Base-by-base conservation (phyloP, 2,329 filamentous ascomycete genomes). In the Ophiostoma himal-ulmi region DNA sequence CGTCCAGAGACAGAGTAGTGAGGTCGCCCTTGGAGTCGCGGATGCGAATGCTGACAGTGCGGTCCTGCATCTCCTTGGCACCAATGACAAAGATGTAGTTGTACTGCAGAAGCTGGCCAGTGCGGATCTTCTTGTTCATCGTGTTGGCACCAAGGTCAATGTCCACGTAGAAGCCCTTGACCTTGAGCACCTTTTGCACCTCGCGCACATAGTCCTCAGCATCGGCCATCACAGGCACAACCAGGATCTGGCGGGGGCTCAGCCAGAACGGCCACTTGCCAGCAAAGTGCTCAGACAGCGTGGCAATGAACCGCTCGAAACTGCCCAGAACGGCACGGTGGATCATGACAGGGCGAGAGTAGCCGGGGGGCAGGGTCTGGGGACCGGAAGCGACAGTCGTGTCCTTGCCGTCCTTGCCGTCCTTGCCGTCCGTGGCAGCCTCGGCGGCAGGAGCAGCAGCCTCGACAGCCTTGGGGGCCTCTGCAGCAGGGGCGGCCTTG, bases 241-340 rank as follows among this genome's bases (percentile, higher is more conserved):
- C 86, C 68, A 91, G 84, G 73, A 95, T 87, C 80, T 95, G 92
- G 68, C 92, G 86, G n/a, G 91, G 92, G 75, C 89, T 92, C 73
- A 95, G 82, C 92, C 92, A 95, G 84, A 94, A 93, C 1, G 92
- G 92, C 92, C 92, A 95, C 82, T 93, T 93, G 75, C 92, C 92
- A 70, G 85, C 91, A 78, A 93, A 94, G 80, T 94, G 92, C 83
- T 95, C 92, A 65, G 87, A 91, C 72, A 94, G 83, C 74, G 94
- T 93, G 74, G 88, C 92, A 77, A 91, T 85, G 80, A 87, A 86
- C 71, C 84, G 81, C 79, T 86, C 84, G 67, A 85, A 81, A 44
- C 78, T 93, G 85, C 79, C 90, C 85, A 78, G 91, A 90, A 95
- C 91, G 73, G 92, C 92, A 75, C 92, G 89, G 80, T 95, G 92